These are phyloP conservation scores for Aspergillus sp. DNA, from an alignment of 2,329 filamentous ascomycete species.

Conservation along the genomic window DNA sequence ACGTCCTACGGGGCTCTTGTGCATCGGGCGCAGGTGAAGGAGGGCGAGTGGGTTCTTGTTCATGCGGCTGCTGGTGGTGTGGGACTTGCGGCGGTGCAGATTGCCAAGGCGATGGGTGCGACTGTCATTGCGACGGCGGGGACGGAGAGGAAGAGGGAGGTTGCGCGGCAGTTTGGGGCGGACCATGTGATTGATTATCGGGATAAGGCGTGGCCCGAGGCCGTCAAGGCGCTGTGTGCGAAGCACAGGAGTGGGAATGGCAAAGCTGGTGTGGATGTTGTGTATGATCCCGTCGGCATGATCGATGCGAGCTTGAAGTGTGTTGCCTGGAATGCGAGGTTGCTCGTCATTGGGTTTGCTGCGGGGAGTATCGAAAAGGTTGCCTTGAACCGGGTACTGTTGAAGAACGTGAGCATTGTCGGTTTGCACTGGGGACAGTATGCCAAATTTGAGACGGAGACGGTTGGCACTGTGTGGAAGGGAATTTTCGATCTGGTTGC, in stretches of 20 bases:
- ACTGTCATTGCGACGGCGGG: constrained; percentile 93
- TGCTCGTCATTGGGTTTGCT: constrained; percentile 88
- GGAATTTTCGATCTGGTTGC: constrained; percentile 79
- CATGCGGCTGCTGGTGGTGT: constrained; percentile 94
- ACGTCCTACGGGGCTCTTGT: constrained; percentile 87
- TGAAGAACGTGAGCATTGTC: constrained; percentile 92
- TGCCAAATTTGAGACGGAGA: constrained; percentile 70
- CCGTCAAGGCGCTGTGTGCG: constrained; percentile 70
- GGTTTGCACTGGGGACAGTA: constrained; percentile 94
- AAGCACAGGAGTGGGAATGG: constrained; percentile 65
- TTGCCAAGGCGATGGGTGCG: constrained; percentile 89
- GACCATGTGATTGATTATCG: constrained; percentile 82
- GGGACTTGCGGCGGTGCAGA: constrained; percentile 86
- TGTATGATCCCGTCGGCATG: constrained; percentile 91
- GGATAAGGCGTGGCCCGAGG: constrained; percentile 68
- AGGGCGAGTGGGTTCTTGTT: constrained; percentile 84
- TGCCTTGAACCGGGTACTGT: constrained; percentile 84
- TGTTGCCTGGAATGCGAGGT: constrained; percentile 87
- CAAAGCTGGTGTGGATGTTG: constrained; percentile 77
- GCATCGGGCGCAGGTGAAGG: constrained; percentile 73
- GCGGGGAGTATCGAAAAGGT: constrained; percentile 87
- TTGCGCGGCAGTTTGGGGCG: constrained; percentile 80
- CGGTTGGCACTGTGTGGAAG: constrained; percentile 75
- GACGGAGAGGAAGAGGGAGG: constrained; percentile 74
- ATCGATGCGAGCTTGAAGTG: constrained; percentile 89